A percentile compares a stretch with the other conserved stretches of the same genome.
phyloP scores from a whole-genome alignment of 495 filamentous ascomycete species.

The Talaromyces thailandensis region DNA sequence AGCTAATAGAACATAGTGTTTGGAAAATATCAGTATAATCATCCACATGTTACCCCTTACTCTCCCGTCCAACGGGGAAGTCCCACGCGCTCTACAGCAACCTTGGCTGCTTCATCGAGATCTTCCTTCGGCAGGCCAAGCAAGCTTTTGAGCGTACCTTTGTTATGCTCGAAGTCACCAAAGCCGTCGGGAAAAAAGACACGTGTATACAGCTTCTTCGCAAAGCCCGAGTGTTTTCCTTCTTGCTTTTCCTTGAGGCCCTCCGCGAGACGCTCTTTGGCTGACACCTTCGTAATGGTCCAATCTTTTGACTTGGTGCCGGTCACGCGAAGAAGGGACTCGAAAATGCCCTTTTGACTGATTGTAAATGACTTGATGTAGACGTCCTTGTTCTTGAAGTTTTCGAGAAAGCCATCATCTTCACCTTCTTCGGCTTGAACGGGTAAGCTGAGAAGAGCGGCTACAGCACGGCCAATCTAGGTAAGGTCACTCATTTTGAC shows the following conservation, averaged over 20 bases:
- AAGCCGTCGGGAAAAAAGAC: slow-evolving; percentile 39
- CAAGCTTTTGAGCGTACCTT: slow-evolving; percentile 18
- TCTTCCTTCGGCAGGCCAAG: slow-evolving; percentile 49
- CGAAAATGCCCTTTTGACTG: slow-evolving; percentile 44
- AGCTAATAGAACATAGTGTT: no score
- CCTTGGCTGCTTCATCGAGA: slow-evolving; percentile 44
- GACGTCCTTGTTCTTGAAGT: slow-evolving; percentile 29
- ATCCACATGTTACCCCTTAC: neutral
- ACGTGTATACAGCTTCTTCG: slow-evolving; percentile 41
- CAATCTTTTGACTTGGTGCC: slow-evolving; percentile 46
- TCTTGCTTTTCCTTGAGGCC: slow-evolving; percentile 30
- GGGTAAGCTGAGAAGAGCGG: slow-evolving; percentile 30
- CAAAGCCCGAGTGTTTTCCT: slow-evolving; percentile 38
- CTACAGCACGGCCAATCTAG: slow-evolving; percentile 30
- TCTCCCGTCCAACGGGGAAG: neutral
- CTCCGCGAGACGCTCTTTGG: slow-evolving; percentile 30
- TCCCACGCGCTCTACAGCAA: slow-evolving; percentile 8
- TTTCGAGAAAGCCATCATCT: slow-evolving; percentile 16
- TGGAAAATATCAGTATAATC: no score
- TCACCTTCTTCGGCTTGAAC: slow-evolving; percentile 36
- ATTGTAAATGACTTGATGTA: slow-evolving; percentile 38
- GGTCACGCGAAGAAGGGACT: slow-evolving; percentile 41
- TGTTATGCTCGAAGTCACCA: slow-evolving; percentile 22
- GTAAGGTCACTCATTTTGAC: neutral
- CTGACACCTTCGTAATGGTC: slow-evolving; percentile 37